A percentile compares a stretch with the other conserved stretches of the same genome.
These are phyloP conservation scores for Amylostereum areolatum DNA, from an alignment of 1,284 basidiomycete species.

Conservation along the genomic window DNA sequence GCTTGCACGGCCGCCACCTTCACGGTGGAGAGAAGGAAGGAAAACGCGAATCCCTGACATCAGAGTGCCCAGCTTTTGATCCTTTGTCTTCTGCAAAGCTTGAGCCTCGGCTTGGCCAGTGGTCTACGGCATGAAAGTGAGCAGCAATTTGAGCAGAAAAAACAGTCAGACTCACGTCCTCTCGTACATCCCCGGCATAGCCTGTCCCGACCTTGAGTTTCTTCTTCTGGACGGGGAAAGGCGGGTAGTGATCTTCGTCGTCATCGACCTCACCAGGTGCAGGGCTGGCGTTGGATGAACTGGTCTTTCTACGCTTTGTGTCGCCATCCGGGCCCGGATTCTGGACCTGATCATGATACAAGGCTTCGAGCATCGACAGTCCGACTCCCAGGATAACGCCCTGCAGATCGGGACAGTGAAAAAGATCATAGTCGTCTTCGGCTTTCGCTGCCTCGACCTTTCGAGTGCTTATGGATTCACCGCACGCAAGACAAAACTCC, in stretches of 20 bases:
- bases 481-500: constrained; percentile 79
- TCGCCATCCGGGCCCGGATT: constrained; percentile 19
- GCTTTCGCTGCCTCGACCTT: constrained; percentile 34
- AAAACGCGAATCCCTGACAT: constrained; percentile 69
- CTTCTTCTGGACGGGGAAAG: constrained; percentile 38
- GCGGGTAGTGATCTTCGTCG: constrained; percentile 40
- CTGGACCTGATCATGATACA: constrained; percentile 54
- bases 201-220: constrained; percentile 75
- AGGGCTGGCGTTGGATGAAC: constrained; percentile 22
- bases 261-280: constrained; percentile 50
- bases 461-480: constrained; percentile 53
- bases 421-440: constrained; percentile 51
- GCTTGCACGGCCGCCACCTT: constrained; percentile 67
- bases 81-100: constrained; percentile 63
- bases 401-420: constrained; percentile 86
- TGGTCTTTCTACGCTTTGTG: constrained; percentile 22
- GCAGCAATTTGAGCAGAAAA: constrained; percentile 8
- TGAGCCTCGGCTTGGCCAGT: constrained; percentile 74
- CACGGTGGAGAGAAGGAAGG: constrained; percentile 72
- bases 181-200: constrained; percentile 73
- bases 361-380: constrained; percentile 70
- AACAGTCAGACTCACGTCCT: constrained; percentile 63
- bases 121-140: constrained; percentile 37
- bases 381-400: constrained; percentile 84
- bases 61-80: constrained; percentile 63